Conservation (phyloP, 371 early-diverging fungal species). For the Rhizopus stolonifer region DNA sequence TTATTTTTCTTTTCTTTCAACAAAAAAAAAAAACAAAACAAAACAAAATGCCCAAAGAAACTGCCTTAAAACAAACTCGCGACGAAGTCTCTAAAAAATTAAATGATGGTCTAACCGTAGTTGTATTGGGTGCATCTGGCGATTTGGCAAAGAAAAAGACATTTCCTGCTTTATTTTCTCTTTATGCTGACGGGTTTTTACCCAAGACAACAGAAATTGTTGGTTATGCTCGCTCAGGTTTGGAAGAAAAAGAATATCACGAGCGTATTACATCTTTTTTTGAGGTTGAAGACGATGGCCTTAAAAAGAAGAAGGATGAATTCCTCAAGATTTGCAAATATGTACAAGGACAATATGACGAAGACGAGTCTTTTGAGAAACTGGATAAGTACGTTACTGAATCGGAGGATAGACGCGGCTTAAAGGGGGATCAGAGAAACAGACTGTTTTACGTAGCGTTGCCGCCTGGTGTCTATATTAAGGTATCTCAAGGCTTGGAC, state of each 20-base stretch:
- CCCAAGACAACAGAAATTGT: constrained; percentile 78
- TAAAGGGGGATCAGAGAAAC: constrained; percentile 39
- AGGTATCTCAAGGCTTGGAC: constrained; percentile 76
- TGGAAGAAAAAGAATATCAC: constrained; percentile 74
- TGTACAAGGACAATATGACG: constrained; percentile 87
- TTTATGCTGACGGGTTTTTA: constrained; percentile 76
- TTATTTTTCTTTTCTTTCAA: constrained; percentile 1
- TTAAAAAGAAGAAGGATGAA: constrained; percentile 47
- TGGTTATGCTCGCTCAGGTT: constrained; percentile 94
- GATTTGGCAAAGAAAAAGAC: constrained; percentile 98
- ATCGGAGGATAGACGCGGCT: constrained; percentile 46
- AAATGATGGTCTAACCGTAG: constrained; percentile 28
- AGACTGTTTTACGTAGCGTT: constrained; percentile 97
- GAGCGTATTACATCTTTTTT: constrained; percentile 71
- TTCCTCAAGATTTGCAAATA: constrained; percentile 84
- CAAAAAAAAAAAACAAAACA: neutral
- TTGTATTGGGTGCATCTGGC: constrained; percentile 90
- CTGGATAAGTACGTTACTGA: constrained; percentile 62
- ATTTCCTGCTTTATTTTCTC: constrained; percentile 93
- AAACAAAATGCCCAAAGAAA: constrained; percentile 1
- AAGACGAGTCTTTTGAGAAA: constrained; percentile 66
- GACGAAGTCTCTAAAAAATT: constrained; percentile 20
- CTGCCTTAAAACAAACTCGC: constrained; percentile 11
- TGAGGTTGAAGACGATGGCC: constrained; percentile 54
- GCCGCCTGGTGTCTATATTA: constrained; percentile 94